These are phyloP conservation scores for Paracoccidioides brasiliensis DNA, from an alignment of 2,329 filamentous ascomycete species.

Conservation along the genomic window DNA sequence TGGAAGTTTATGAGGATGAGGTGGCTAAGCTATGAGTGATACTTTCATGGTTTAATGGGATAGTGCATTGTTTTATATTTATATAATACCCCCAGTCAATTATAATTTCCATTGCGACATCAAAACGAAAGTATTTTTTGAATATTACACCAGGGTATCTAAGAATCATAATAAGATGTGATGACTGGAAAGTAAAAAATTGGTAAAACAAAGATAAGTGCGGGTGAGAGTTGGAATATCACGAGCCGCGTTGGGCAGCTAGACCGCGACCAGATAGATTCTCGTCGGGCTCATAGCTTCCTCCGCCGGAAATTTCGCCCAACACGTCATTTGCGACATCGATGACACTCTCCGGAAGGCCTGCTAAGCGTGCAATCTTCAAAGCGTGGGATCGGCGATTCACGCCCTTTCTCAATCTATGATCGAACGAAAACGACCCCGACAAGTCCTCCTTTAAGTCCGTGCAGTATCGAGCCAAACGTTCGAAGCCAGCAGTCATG, in stretches of 20 bases:
- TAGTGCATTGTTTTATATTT: neutral
- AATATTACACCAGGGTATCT: neutral
- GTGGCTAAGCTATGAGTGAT: neutral
- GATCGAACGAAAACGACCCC: conserved; percentile 68
- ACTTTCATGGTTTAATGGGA: neutral
- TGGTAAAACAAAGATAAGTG: neutral
- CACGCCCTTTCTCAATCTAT: conserved; percentile 66
- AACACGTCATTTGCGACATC: conserved; percentile 47
- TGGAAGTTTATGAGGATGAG: conserved; percentile 1
- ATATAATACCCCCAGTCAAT: neutral
- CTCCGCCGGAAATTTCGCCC: neutral
- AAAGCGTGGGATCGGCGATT: conserved; percentile 83
- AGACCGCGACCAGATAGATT: neutral
- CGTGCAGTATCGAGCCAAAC: conserved; percentile 70
- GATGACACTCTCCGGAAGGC: conserved; percentile 61
- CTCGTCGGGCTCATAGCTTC: neutral
- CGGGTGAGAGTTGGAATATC: neutral
- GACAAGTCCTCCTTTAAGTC: conserved; percentile 65
- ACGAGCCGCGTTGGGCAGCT: neutral
- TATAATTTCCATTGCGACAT: neutral
- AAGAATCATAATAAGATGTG: neutral
- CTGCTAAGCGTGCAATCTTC: conserved; percentile 84
- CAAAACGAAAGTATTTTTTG: neutral
- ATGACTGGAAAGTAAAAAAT: neutral
- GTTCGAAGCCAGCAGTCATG: conserved; percentile 48